Base-by-base conservation (phyloP, 192 early-diverging fungal genomes). In the Rhizoclosmatium globosum region DNA sequence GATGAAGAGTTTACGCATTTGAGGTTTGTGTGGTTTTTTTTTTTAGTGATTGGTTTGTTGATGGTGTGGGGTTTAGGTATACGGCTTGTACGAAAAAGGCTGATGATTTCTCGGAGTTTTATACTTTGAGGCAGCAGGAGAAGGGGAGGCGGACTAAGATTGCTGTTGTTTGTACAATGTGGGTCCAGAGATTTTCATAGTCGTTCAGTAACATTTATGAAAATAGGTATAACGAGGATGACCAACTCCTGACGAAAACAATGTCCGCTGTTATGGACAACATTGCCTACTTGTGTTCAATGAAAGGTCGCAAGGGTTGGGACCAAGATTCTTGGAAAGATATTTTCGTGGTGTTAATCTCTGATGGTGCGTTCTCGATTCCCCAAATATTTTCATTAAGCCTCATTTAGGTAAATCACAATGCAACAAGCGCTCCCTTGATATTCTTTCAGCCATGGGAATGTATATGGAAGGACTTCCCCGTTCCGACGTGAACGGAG, bases 141-240 rank as follows among this genome's bases (percentile, higher is more conserved):
- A 83, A 83, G 72, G 82, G 87, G 61, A 65, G 91, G 46, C 71
- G 90, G 56, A 92, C 88, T 15, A 92, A 92, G 72, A 67, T 94
- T 9, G 91, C 92, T 41, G 86, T 93, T 47, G 92, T 94, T 53
- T 77, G 93, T 2, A 94, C 93, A 53, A 94, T 94, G 94, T 82
- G 60, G 93, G 93, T 92, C 92, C 88, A 19, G 75, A 56, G 71
- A 7, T 86, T 57, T 46, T 56, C 31, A 3, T 56, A 56, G 44
- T 57, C 48, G 4, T 41, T 11, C 17, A 56, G 44, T 42, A 4
- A 46, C 19, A 73, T 46, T 66, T 76, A 4, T 61, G 4, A 15
- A 48, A 11, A 21, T 56, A 42, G 77, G 41, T 59, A 88, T 74
- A 77, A 84, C 79, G 92, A 93, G 79, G 86, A 90, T 47, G 89